These are phyloP conservation scores for Phoenix roebelenii DNA, from an alignment of 176 grass and related monocot genomes.

Conservation along the genomic window DNA sequence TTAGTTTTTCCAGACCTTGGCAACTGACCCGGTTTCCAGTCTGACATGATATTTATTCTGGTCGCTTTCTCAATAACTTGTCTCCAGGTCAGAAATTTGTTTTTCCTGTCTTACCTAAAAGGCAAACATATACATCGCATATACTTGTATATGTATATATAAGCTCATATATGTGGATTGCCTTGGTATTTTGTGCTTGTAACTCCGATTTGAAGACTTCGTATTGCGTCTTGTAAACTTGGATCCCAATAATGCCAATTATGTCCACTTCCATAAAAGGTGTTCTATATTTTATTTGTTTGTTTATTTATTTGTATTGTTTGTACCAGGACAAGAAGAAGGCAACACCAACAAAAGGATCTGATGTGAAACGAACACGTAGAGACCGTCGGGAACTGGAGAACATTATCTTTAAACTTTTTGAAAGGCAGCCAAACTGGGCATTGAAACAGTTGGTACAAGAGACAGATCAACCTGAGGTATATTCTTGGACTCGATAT, in stretches of 20 bases:
- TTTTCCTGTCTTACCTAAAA: too few relatives aligned
- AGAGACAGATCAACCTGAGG: constrained; percentile 95
- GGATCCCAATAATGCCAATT: too few relatives aligned
- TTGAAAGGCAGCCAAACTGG: constrained; percentile 90
- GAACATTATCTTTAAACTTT: constrained; percentile 94
- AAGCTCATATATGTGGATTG: too few relatives aligned
- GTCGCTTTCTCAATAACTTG: too few relatives aligned
- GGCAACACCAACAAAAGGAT: constrained; percentile 50
- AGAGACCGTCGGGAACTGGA: constrained; percentile 75
- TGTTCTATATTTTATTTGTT: too few relatives aligned
- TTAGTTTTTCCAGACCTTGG: not conserved
- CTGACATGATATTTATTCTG: not conserved
- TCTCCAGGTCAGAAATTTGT: too few relatives aligned
- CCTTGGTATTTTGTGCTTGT: too few relatives aligned
- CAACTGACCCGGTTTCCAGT: not conserved
- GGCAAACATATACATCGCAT: too few relatives aligned
- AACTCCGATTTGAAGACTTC: too few relatives aligned
- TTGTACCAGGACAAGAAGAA: constrained; percentile 69
- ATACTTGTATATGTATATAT: too few relatives aligned
- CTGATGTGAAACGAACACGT: constrained; percentile 77
- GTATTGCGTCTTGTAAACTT: too few relatives aligned
- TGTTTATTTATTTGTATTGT: not conserved
- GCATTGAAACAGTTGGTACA: constrained; percentile 77
- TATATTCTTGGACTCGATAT: constrained; percentile 11
- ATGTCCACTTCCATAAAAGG: too few relatives aligned